A percentile compares a stretch with the other conserved stretches of the same genome.
Evolutionary conservation across 2,329 filamentous ascomycete species (phyloP).

Genomic region (Botrytis galanthina): DNA sequence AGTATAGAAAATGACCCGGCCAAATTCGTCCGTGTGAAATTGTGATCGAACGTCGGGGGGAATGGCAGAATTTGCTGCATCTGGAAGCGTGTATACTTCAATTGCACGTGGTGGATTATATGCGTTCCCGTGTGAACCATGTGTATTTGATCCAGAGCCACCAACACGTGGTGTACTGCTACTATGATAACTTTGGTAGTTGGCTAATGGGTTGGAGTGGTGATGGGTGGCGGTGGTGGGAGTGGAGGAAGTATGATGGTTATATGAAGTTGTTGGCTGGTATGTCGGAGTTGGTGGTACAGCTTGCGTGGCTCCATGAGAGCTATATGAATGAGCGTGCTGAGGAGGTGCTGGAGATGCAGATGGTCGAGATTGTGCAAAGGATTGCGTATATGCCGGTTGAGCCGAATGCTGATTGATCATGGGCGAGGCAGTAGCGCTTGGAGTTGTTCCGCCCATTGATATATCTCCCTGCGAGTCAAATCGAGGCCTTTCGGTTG

Average conservation of each 20-base stretch:
- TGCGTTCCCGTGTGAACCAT: conserved; percentile 35
- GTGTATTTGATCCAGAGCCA: conserved; percentile 24
- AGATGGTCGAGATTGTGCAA: conserved; percentile 31
- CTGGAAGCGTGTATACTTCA: conserved; percentile 63
- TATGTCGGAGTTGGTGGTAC: conserved; percentile 34
- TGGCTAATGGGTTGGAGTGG: conserved; percentile 30
- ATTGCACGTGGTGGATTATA: conserved; percentile 60
- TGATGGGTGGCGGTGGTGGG: conserved; percentile 31
- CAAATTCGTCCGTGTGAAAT: conserved; percentile 64
- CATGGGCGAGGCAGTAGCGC: conserved; percentile 31
- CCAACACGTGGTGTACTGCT: conserved; percentile 27
- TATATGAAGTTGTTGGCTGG: conserved; percentile 28
- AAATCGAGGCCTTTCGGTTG: conserved; percentile 32
- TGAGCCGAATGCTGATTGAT: conserved; percentile 29
- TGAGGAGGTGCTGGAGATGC: conserved; percentile 35
- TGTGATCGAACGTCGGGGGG: conserved; percentile 62
- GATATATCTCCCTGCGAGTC: conserved; percentile 33
- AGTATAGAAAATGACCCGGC: conserved; percentile 66
- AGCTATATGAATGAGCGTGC: conserved; percentile 35
- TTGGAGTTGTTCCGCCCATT: conserved; percentile 32
- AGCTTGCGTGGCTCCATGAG: conserved; percentile 30
- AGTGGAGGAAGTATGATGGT: conserved; percentile 26
- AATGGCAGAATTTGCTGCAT: conserved; percentile 62
- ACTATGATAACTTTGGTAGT: conserved; percentile 32
- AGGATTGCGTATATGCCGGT: conserved; percentile 36